Evolutionary conservation across 352 stramenopile species (phyloP).

Genomic region (Thalassiosira sp.): DNA sequence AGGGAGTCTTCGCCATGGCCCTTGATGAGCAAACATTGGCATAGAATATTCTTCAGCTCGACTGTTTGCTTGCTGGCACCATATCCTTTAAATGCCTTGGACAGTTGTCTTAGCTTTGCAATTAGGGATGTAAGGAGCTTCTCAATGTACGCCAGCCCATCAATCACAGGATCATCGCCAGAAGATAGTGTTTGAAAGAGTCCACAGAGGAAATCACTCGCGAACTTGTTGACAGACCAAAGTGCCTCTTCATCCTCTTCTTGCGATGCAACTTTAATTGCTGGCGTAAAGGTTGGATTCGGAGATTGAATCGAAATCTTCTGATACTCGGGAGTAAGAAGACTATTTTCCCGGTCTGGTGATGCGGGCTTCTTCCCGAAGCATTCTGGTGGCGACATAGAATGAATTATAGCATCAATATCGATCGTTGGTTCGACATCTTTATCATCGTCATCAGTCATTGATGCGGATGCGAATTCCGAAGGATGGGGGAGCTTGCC

Average conservation of each 20-base stretch:
- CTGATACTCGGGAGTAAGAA: conserved; percentile 25
- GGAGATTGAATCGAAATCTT: conserved; percentile 39
- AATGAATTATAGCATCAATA: conserved; percentile 65
- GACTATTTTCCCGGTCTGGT: not conserved
- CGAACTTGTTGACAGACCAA: conserved; percentile 55
- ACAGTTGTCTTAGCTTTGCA: conserved; percentile 37
- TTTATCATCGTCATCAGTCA: conserved; percentile 36
- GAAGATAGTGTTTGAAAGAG: conserved; percentile 39
- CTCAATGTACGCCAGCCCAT: conserved; percentile 27
- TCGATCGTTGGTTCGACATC: conserved; percentile 63
- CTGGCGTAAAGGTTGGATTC: conserved; percentile 34
- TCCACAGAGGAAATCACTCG: conserved; percentile 41
- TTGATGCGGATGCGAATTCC: conserved; percentile 28
- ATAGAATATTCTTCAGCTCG: conserved; percentile 39
- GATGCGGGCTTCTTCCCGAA: conserved; percentile 35
- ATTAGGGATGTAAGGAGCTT: conserved; percentile 41
- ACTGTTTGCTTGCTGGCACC: conserved; percentile 20
- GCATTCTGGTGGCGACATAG: conserved; percentile 70
- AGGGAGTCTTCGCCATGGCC: conserved; percentile 56
- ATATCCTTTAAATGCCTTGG: conserved; percentile 21
- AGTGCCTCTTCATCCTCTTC: conserved; percentile 37
- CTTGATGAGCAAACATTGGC: conserved; percentile 51
- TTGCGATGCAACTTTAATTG: conserved; percentile 8
- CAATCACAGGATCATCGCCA: conserved; percentile 16
- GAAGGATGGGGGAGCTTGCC: conserved; percentile 60